phyloP scores from a whole-genome alignment of 176 grass and related monocot genomes.

The Hsuehochloa calcarea region DNA sequence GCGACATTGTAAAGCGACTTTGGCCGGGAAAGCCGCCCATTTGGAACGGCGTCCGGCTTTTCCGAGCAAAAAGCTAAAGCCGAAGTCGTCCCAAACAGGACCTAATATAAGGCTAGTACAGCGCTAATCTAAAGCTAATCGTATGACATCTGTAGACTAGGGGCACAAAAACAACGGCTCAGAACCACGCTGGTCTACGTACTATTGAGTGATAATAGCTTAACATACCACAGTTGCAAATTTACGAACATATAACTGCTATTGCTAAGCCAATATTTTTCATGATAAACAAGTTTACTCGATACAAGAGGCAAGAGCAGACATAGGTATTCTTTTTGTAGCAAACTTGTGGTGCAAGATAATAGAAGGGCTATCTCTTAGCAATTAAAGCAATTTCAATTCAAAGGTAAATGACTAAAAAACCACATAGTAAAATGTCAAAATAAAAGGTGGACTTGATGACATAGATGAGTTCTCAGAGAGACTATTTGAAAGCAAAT shows the following conservation, averaged over 20 bases:
- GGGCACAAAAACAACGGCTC: neutral
- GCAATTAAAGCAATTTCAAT: neutral
- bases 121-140: neutral
- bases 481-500: slow-evolving; percentile 5
- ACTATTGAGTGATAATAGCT: neutral
- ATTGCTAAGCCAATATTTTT: slow-evolving; percentile 1
- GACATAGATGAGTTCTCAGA: neutral
- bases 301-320: neutral
- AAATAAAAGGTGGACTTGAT: slow-evolving; percentile 7
- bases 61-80: no score
- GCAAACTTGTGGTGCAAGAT: neutral
- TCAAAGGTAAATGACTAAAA: neutral
- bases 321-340: neutral
- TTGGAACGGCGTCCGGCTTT: no score
- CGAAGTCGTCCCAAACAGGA: no score
- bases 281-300: neutral
- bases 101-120: neutral
- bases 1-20: no score
- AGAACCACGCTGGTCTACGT: neutral
- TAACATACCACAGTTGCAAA: neutral
- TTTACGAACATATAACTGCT: neutral
- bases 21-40: no score
- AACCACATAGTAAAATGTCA: neutral
- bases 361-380: neutral
- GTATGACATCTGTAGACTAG: neutral